Evolutionary conservation across 495 filamentous ascomycete genomes (phyloP).

Genomic region (Xylaria flabelliformis): DNA sequence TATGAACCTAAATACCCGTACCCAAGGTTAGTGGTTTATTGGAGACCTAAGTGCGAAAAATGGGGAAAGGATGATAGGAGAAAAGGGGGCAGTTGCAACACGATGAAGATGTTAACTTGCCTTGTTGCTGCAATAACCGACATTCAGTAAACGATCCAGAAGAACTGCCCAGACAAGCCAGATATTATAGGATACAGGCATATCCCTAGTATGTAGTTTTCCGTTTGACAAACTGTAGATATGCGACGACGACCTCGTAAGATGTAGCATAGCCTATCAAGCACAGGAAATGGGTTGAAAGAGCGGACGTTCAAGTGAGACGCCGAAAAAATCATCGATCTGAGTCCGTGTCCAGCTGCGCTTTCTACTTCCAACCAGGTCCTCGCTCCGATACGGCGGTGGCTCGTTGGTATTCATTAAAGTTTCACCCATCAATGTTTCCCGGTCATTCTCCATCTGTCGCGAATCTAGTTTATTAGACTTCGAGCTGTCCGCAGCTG

Average conservation of each 20-base stretch:
- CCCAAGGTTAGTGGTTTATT: neutral
- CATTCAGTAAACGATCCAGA: neutral
- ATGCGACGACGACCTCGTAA: neutral
- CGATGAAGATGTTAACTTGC: neutral
- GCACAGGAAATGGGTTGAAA: neutral
- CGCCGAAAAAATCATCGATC: slow-evolving; percentile 11
- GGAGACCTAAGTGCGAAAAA: neutral
- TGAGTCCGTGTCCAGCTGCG: slow-evolving; percentile 17
- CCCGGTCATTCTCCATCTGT: neutral
- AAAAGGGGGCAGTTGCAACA: neutral
- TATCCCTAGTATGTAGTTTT: neutral
- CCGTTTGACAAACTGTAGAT: neutral
- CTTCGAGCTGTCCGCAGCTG: neutral
- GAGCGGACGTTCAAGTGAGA: slow-evolving; percentile 1
- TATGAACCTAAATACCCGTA: slow-evolving; percentile 1
- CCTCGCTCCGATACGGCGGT: neutral
- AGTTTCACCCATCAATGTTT: neutral
- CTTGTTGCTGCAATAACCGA: neutral
- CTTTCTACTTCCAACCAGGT: neutral
- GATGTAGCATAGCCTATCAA: neutral
- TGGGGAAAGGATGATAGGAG: neutral
- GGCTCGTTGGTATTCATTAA: neutral
- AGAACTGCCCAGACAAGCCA: neutral
- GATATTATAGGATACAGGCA: neutral
- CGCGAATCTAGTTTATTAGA: neutral